These are phyloP conservation scores for Penicillium maclennaniae DNA, from an alignment of 495 filamentous ascomycete species.

Conservation along the genomic window DNA sequence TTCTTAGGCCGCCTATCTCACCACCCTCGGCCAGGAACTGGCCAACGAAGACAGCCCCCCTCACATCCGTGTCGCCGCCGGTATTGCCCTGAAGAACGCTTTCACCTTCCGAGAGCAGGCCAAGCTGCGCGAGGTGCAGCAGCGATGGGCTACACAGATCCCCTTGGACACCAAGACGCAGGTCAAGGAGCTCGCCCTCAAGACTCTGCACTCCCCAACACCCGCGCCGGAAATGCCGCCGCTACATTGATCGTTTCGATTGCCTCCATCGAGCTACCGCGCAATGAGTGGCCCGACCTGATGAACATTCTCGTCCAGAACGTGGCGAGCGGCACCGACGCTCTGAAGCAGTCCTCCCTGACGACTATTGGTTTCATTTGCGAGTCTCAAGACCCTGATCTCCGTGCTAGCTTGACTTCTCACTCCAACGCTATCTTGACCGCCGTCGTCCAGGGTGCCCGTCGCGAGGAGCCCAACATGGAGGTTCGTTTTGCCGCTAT, in stretches of 20 bases:
- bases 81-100: slow-evolving; percentile 95
- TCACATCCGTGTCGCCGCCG: slow-evolving; percentile 85
- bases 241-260: slow-evolving; percentile 95
- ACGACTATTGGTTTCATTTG: slow-evolving; percentile 96
- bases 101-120: slow-evolving; percentile 87
- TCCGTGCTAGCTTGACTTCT: slow-evolving; percentile 71
- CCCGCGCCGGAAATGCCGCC: slow-evolving; percentile 78
- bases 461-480: slow-evolving; percentile 86
- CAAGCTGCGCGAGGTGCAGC: slow-evolving; percentile 80
- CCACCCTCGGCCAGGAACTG: slow-evolving; percentile 84
- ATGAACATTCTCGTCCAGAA: slow-evolving; percentile 85
- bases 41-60: slow-evolving; percentile 82
- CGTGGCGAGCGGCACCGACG: slow-evolving; percentile 77
- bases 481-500: slow-evolving; percentile 92
- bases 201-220: slow-evolving; percentile 75
- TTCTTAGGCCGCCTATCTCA: slow-evolving; percentile 77
- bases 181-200: slow-evolving; percentile 82
- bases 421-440: slow-evolving; percentile 98
- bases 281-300: slow-evolving; percentile 92
- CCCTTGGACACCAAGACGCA: slow-evolving; percentile 71
- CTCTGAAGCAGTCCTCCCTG: slow-evolving; percentile 89
- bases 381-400: slow-evolving; percentile 85
- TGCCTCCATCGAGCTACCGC: slow-evolving; percentile 89
- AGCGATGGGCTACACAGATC: slow-evolving; percentile 83
- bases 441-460: slow-evolving; percentile 92